Base-by-base conservation (phyloP, 495 filamentous ascomycete genomes). In the Aspergillus ostianus region DNA sequence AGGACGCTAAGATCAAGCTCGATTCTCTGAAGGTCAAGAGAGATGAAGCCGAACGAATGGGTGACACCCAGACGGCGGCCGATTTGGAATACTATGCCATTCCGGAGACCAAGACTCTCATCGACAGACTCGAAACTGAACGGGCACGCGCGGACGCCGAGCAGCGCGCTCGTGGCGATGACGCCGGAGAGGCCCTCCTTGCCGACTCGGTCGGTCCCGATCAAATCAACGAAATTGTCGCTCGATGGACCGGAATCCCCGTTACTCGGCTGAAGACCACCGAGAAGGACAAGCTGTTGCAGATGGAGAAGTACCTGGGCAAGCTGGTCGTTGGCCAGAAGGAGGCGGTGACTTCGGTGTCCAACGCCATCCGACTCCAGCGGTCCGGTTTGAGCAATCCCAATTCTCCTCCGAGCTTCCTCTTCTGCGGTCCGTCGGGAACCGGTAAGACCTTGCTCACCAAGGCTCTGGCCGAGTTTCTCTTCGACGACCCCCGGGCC, bases 141-240 rank as follows among this genome's bases (percentile, higher is more conserved):
- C 94, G 97, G 66, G 83, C 84, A 5, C 78, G 77, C 30, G 86
- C 86, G 6, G 94, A 98, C 74, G 84, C 84, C 12, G 87, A 93
- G 44, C 80, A 89, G 13, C 88, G 81, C 63, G 81, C 80, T 17
- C 82, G 76, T 12, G 65, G 71, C 0, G 85, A 82, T 36, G 80
- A 81, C 32, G 71, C 73, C 5, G 87, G 85, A 48, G 83, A 85
- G 55, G 73, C 84, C 18, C 83, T 98, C 65, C 80, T 96, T 46
- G 92, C 93, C 10, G 94, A 98, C 71, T 81, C 94, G 7, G 94
- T 98, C 55, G 95, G 95, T 13, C 92, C 94, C 4, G 94, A 98
- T 56, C 93, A 98, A 70, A 98, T 98, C 82, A 98, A 98, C 74
- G 94, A 98, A 70, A 98, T 98, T 56, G 94, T 98, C 32, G 90